A percentile compares a stretch with the other conserved stretches of the same genome.
These are phyloP conservation scores for Aspergillus mulundensis DNA, from an alignment of 495 filamentous ascomycete species.

Conservation along the genomic window DNA sequence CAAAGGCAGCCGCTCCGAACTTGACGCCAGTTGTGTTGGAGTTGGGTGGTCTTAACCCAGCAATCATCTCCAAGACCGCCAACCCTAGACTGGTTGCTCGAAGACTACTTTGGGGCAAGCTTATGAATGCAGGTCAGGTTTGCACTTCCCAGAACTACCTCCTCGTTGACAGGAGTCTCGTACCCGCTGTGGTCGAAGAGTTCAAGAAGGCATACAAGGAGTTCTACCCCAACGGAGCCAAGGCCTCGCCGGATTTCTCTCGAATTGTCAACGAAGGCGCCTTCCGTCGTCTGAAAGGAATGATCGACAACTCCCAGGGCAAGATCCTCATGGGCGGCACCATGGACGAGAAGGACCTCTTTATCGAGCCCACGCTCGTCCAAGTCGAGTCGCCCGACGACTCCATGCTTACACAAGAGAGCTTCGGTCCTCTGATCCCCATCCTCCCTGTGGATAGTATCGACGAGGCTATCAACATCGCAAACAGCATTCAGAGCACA, in stretches of 20 bases:
- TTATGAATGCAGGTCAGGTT: conserved; percentile 78
- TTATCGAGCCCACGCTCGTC: conserved; percentile 83
- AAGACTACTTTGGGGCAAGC: conserved; percentile 83
- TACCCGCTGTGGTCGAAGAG: conserved; percentile 67
- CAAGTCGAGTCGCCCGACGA: conserved; percentile 71
- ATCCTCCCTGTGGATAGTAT: conserved; percentile 70
- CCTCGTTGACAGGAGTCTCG: conserved; percentile 69
- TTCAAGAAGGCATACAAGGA: conserved; percentile 67
- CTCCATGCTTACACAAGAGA: conserved; percentile 73
- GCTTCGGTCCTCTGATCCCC: conserved; percentile 84
- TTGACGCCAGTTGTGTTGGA: conserved; percentile 87
- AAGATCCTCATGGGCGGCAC: conserved; percentile 81
- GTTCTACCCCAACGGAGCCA: conserved; percentile 81
- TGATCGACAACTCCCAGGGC: conserved; percentile 78
- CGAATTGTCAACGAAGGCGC: conserved; percentile 74
- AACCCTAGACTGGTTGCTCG: conserved; percentile 78
- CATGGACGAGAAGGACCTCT: conserved; percentile 72
- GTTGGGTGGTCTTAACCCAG: conserved; percentile 87
- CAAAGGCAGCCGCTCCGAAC: conserved; percentile 86
- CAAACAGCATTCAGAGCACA: conserved; percentile 71
- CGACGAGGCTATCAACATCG: conserved; percentile 75
- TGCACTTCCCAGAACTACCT: conserved; percentile 89
- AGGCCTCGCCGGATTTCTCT: conserved; percentile 66
- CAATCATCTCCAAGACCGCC: conserved; percentile 78
- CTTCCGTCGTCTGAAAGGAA: conserved; percentile 79